phyloP scores from a whole-genome alignment of 495 filamentous ascomycete genomes.

The Haplographium delicatum region DNA sequence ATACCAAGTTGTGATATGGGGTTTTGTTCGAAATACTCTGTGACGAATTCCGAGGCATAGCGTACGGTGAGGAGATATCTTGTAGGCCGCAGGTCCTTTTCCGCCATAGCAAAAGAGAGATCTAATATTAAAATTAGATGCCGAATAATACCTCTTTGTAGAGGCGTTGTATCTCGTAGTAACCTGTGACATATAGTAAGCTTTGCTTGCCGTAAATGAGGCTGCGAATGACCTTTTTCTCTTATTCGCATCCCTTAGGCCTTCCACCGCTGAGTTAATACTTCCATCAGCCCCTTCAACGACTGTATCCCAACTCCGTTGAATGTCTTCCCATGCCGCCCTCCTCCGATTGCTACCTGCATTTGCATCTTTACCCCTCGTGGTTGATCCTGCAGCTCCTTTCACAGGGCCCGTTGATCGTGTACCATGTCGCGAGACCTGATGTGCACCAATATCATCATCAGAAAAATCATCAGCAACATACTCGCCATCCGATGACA shows the following conservation, averaged over 20 bases:
- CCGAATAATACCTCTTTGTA: slow-evolving; percentile 94
- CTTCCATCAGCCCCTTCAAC: slow-evolving; percentile 71
- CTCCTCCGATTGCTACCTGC: slow-evolving; percentile 36
- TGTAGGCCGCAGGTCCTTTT: slow-evolving; percentile 89
- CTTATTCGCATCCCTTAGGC: slow-evolving; percentile 64
- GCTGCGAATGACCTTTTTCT: slow-evolving; percentile 56
- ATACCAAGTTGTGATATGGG: slow-evolving; percentile 95
- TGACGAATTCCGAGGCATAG: slow-evolving; percentile 82
- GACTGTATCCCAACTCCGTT: slow-evolving; percentile 58
- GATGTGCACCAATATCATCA: slow-evolving; percentile 60
- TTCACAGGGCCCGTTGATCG: slow-evolving; percentile 30
- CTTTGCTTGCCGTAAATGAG: not conserved
- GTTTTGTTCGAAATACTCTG: slow-evolving; percentile 97
- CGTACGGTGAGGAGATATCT: slow-evolving; percentile 76
- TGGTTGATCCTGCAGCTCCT: slow-evolving; percentile 14
- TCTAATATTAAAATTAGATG: slow-evolving; percentile 91
- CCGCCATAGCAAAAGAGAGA: slow-evolving; percentile 85
- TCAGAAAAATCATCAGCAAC: slow-evolving; percentile 66
- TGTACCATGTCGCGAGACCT: slow-evolving; percentile 36
- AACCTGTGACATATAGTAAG: slow-evolving; percentile 41
- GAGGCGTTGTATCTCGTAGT: slow-evolving; percentile 84
- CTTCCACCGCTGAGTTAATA: slow-evolving; percentile 64
- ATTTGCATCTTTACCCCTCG: slow-evolving; percentile 21
- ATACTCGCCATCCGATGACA: slow-evolving; percentile 85
- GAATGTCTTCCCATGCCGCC: slow-evolving; percentile 50